Percentiles rank a stretch among this genome's conserved stretches.
Evolutionary conservation across 345 rosid genomes (phyloP).

Genomic region (Aquilaria malaccensis): DNA sequence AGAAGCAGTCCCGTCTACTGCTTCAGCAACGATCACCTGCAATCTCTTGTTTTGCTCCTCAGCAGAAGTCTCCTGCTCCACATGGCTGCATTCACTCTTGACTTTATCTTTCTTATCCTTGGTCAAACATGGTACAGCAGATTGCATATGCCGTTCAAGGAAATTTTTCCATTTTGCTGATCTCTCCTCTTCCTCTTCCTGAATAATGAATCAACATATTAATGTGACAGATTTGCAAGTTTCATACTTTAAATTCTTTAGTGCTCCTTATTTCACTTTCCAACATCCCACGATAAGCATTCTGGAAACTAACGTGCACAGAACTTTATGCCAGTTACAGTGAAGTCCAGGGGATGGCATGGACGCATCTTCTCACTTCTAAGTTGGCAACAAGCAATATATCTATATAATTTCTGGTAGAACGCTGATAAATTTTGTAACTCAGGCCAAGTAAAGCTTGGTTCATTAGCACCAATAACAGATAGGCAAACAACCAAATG

Average conservation of each 20-base stretch:
- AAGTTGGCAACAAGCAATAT: neutral
- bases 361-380: neutral
- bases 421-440: neutral
- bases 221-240: constrained; percentile 6
- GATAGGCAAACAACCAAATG: neutral
- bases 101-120: neutral
- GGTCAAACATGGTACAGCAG: constrained; percentile 12
- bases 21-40: constrained; percentile 25
- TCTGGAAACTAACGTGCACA: neutral
- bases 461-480: too few species aligned
- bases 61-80: constrained; percentile 13
- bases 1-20: constrained; percentile 17
- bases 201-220: constrained; percentile 18
- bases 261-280: neutral
- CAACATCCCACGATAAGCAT: neutral
- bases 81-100: neutral
- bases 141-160: constrained; percentile 40
- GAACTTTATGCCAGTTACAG: neutral
- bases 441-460: neutral
- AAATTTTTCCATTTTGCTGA: constrained; percentile 56
- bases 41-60: constrained; percentile 29
- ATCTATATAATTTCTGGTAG: neutral
- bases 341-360: neutral
- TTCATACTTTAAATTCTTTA: neutral
- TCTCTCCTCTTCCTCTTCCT: constrained; percentile 91